Evolutionary conservation across 208 protist genomes (phyloP).

Genomic region (Angomonas deanei): DNA sequence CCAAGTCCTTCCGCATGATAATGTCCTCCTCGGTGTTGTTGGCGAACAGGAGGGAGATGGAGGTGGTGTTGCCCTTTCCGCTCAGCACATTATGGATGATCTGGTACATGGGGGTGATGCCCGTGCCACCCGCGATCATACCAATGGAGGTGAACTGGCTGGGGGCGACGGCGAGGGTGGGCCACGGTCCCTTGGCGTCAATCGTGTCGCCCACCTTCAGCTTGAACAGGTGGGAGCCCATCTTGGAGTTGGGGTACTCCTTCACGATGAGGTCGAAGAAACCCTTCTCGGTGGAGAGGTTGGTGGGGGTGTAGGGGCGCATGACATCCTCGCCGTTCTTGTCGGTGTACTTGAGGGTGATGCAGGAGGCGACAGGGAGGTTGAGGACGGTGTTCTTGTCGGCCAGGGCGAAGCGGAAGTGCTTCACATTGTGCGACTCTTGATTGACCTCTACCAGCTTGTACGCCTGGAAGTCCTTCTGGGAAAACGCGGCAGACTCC

Average conservation of each 20-base stretch:
- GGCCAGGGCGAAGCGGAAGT: constrained; percentile 55
- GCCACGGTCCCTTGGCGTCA: constrained; percentile 74
- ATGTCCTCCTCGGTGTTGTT: constrained; percentile 83
- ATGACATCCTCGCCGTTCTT: constrained; percentile 53
- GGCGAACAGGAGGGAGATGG: constrained; percentile 64
- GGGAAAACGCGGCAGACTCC: constrained; percentile 41
- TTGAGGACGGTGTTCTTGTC: constrained; percentile 25
- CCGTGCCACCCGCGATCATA: constrained; percentile 86
- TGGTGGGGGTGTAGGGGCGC: constrained; percentile 78
- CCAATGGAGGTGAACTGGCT: constrained; percentile 67
- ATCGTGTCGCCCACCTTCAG: constrained; percentile 83
- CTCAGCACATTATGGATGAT: constrained; percentile 57
- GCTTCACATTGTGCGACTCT: constrained; percentile 62
- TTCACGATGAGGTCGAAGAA: constrained; percentile 76
- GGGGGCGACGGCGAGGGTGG: constrained; percentile 57
- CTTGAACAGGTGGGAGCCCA: constrained; percentile 79
- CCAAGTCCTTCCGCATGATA: constrained; percentile 62
- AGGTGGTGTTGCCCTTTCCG: constrained; percentile 43
- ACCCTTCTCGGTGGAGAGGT: constrained; percentile 40
- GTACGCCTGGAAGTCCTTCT: constrained; percentile 54
- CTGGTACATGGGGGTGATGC: constrained; percentile 91
- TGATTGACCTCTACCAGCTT: constrained; percentile 43
- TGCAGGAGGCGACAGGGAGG: constrained; percentile 51
- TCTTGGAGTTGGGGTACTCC: constrained; percentile 82
- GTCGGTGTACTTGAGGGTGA: constrained; percentile 55